Evolutionary conservation across 257 asterid genomes (phyloP).

Genomic region (Dorcoceras hygrometricum): DNA sequence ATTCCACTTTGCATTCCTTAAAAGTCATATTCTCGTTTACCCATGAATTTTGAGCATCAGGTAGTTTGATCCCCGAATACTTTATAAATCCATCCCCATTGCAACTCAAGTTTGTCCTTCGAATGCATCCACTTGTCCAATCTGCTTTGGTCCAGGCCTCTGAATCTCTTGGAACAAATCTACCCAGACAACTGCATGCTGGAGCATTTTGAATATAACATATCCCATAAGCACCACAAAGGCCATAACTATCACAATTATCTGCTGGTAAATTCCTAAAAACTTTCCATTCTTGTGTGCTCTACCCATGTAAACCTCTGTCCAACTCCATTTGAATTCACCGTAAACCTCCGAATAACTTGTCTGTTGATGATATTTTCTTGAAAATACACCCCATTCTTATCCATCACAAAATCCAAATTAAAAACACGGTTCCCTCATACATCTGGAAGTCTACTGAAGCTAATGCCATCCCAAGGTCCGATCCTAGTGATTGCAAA

Average conservation of each 20-base stretch:
- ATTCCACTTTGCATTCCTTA: conserved; percentile 11
- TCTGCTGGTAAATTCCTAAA: too few species aligned
- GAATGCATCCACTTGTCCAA: conserved; percentile 23
- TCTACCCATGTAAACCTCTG: conserved; percentile 9
- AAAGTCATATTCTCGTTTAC: conserved; percentile 14
- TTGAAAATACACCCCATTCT: not conserved
- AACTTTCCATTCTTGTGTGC: too few species aligned
- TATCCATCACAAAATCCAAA: conserved; percentile 18
- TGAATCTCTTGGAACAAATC: conserved; percentile 20
- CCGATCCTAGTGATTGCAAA: conserved; percentile 20
- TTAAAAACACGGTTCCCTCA: not conserved
- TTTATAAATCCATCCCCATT: conserved; percentile 17
- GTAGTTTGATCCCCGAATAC: conserved; percentile 20
- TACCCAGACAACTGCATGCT: conserved; percentile 24
- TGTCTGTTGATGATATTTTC: not conserved
- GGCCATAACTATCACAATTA: conserved; percentile 20
- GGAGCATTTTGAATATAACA: conserved; percentile 18
- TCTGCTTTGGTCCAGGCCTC: conserved; percentile 17
- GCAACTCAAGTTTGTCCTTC: conserved; percentile 21
- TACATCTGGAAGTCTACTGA: conserved; percentile 25
- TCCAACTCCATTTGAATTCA: conserved; percentile 21
- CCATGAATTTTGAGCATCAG: conserved; percentile 24
- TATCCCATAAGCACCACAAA: conserved; percentile 25
- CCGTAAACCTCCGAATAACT: conserved; percentile 19
- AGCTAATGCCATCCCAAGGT: conserved; percentile 35